Base-by-base conservation (phyloP, 2,329 filamentous ascomycete genomes). In the Fusarium sp. region DNA sequence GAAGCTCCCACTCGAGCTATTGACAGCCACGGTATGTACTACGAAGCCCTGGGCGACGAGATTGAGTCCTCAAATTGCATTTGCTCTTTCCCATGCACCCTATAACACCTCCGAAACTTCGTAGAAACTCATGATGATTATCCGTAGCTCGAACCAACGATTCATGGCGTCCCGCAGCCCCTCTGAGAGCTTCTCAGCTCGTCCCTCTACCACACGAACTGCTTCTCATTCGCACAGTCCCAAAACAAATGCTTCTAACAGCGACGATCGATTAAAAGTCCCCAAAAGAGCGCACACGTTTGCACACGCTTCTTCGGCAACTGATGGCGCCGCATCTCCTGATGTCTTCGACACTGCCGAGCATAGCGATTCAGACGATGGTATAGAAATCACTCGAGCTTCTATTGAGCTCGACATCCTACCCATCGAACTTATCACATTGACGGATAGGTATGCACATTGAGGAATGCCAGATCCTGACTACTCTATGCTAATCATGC, bases 371-470 rank as follows among this genome's bases (percentile, higher is more conserved):
- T 78, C 78, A 37, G 85, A 88, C 27, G 84, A 88, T 57, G 74
- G 80, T 30, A 65, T 81, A 8, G 87, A 89, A 67, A 75, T 80
- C 4, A 84, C 84, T 1, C 80, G 88, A 64, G 82, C 84, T 26
- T 90, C 92, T 6, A 88, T 93, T 69, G 91, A 93, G 62, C 91
- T 96, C 70, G 93, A 97, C 75, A 93, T 97, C 77, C 89, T 99
- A 44, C 96, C 96, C 17, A 96, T 98, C 76, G 96, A 99, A 86
- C 89, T 99, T 64, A 88, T 96, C 64, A 96, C 93, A 80, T 84
- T 98, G 78, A 94, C 92, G 23, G 95, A 98, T 81, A 93, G 93
- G 93, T 94, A 84, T 67, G 80, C 72, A 26, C 42, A 35, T n/a
- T 13, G 17, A 50, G 38, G n/a, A 63, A 41, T 30, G 52, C 40